Evolutionary conservation across 495 filamentous ascomycete genomes (phyloP).

Genomic region (Penicillium lividum): DNA sequence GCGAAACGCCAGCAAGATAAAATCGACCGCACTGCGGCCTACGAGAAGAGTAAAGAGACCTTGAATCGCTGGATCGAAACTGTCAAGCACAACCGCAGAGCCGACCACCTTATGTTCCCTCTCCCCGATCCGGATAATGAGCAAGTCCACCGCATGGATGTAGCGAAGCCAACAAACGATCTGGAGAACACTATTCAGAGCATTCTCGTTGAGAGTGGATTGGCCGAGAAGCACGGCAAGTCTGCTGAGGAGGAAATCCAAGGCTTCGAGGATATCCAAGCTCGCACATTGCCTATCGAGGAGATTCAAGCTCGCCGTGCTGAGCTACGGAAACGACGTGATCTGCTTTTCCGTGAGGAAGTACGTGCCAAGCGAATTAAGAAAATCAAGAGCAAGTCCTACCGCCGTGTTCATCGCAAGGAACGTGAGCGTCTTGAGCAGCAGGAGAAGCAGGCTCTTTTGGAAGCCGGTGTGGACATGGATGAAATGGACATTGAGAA

Average conservation of each 20-base stretch:
- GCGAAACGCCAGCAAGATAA: constrained; percentile 88
- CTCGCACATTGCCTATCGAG: constrained; percentile 63
- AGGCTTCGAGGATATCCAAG: constrained; percentile 69
- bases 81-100: constrained; percentile 87
- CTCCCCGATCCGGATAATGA: constrained; percentile 67
- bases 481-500: constrained; percentile 79
- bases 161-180: constrained; percentile 66
- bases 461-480: constrained; percentile 64
- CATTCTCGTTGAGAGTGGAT: constrained; percentile 86
- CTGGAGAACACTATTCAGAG: constrained; percentile 80
- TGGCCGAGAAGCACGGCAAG: constrained; percentile 59
- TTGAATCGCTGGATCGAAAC: constrained; percentile 90
- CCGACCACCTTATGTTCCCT: constrained; percentile 91
- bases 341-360: constrained; percentile 90
- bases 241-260: constrained; percentile 64
- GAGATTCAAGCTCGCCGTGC: constrained; percentile 73
- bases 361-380: constrained; percentile 87
- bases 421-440: constrained; percentile 73
- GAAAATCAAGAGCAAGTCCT: constrained; percentile 97
- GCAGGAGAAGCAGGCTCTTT: constrained; percentile 67
- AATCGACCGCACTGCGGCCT: constrained; percentile 80
- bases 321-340: constrained; percentile 76
- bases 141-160: constrained; percentile 46
- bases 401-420: constrained; percentile 86
- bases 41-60: constrained; percentile 87